Base-by-base conservation (phyloP, 2,329 filamentous ascomycete genomes). In the Dactylellina leptospora region DNA sequence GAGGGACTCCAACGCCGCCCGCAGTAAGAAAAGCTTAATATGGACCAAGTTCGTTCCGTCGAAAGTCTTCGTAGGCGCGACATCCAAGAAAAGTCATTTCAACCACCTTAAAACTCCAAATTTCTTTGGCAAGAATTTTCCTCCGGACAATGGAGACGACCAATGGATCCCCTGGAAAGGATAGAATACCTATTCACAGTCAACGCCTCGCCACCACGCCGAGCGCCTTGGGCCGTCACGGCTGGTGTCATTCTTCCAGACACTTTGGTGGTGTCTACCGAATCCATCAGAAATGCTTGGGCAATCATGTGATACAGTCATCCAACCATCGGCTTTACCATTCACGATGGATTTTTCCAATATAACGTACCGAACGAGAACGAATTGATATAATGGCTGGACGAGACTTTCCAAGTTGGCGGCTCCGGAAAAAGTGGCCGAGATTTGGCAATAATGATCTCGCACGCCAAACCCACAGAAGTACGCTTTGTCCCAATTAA, bases 251-350 rank as follows among this genome's bases (percentile, higher is more conserved):
- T 38, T 27, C 51, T 66, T n/a, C 33, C 53, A 3, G 2, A 25
- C 10, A 18, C 36, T n/a, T n/a, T n/a, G 1, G n/a, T 10, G 8
- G 13, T 40, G 9, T 13, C 23, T 47, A 47, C 51, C n/a, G 20
- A 56, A 44, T 9, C 42, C 3, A 20, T 66, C 4, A 58, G 53
- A 33, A 33, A 38, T 3, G 61, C 61, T 13, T 66, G 61, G 61
- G 10, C 36, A 27, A 9, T 23, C 6, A 40, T 59, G 5, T 44
- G 61, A 11, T 44, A 51, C 23, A 10, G 9, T 11, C 53, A 66
- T 20, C 61, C 61, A 4, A 23, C 45, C 4, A 25, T 66, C 28
- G 61, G 28, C 6, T 48, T 30, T 9, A 58, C 8, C 1, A 25
- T 66, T 9, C 23, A n/a, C 3, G 33, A 27, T 11, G 45, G 2